phyloP scores from a whole-genome alignment of 2,329 filamentous ascomycete species.

The Aspergillus persii region DNA sequence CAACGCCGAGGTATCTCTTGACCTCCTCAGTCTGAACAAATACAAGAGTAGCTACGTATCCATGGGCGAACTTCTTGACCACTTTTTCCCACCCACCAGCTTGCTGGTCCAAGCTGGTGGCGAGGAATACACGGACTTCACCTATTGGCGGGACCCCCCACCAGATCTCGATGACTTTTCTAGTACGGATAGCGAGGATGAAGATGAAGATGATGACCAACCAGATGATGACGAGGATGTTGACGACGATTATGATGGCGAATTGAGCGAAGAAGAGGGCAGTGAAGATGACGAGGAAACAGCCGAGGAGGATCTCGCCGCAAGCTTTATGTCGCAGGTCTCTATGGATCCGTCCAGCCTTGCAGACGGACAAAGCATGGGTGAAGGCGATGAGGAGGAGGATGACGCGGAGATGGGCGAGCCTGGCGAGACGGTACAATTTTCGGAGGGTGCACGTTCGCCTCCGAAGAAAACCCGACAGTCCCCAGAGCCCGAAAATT shows the following conservation, averaged over 20 bases:
- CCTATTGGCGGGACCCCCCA: constrained; percentile 86
- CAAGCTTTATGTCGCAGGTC: constrained; percentile 36
- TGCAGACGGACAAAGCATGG: constrained; percentile 39
- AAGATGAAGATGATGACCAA: constrained; percentile 49
- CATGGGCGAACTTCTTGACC: constrained; percentile 95
- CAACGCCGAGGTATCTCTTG: constrained; percentile 90
- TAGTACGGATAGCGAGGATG: constrained; percentile 66
- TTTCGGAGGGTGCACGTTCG: neutral
- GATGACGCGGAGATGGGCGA: constrained; percentile 17
- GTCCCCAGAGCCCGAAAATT: neutral
- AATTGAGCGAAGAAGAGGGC: constrained; percentile 52
- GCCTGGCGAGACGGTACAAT: neutral
- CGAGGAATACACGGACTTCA: constrained; percentile 95
- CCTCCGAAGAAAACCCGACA: neutral
- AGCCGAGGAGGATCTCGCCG: constrained; percentile 49
- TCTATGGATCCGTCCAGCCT: constrained; percentile 47
- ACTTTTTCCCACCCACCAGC: constrained; percentile 92
- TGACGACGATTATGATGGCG: constrained; percentile 37
- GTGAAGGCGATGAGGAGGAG: constrained; percentile 20
- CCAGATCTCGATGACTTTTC: constrained; percentile 86
- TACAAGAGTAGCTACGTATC: constrained; percentile 96
- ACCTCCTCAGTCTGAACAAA: constrained; percentile 85
- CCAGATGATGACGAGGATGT: constrained; percentile 47
- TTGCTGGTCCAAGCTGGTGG: constrained; percentile 84
- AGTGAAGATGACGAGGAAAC: constrained; percentile 51